A percentile compares a stretch with the other conserved stretches of the same genome.
These are phyloP conservation scores for Chenopodium suecicum DNA, from an alignment of 148 eudicot species.

Conservation along the genomic window DNA sequence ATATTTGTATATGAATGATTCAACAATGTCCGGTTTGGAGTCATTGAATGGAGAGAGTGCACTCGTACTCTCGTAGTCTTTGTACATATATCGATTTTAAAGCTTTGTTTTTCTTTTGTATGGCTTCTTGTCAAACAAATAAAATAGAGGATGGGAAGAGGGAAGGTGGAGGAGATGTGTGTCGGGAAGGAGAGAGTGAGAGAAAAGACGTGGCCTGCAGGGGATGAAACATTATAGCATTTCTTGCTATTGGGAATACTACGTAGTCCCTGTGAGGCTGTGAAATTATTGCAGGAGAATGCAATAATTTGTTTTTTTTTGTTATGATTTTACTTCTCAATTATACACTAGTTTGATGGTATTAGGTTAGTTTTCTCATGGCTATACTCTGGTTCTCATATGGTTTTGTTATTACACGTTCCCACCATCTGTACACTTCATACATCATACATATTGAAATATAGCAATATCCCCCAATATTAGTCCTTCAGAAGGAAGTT, in stretches of 20 bases:
- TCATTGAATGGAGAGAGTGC: background rate
- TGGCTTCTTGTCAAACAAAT: background rate
- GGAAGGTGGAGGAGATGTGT: background rate
- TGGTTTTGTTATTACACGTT: background rate
- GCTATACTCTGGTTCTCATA: background rate
- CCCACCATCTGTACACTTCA: too few species aligned
- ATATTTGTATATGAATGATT: background rate
- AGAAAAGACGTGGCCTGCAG: too few species aligned
- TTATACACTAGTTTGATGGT: background rate
- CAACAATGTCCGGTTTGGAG: background rate
- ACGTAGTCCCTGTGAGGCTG: too few species aligned
- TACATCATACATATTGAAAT: too few species aligned
- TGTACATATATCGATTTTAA: background rate
- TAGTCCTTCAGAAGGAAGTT: background rate
- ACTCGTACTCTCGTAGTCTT: too few species aligned
- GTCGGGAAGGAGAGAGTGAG: background rate
- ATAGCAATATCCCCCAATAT: background rate
- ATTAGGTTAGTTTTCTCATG: background rate
- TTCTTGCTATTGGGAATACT: too few species aligned
- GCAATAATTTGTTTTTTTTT: background rate
- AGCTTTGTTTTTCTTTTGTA: background rate
- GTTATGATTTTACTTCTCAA: background rate
- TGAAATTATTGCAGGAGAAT: background rate
- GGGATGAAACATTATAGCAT: too few species aligned
- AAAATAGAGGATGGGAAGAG: background rate